These are phyloP conservation scores for Aurifilum marmelostoma DNA, from an alignment of 2,329 filamentous ascomycete species.

Conservation along the genomic window DNA sequence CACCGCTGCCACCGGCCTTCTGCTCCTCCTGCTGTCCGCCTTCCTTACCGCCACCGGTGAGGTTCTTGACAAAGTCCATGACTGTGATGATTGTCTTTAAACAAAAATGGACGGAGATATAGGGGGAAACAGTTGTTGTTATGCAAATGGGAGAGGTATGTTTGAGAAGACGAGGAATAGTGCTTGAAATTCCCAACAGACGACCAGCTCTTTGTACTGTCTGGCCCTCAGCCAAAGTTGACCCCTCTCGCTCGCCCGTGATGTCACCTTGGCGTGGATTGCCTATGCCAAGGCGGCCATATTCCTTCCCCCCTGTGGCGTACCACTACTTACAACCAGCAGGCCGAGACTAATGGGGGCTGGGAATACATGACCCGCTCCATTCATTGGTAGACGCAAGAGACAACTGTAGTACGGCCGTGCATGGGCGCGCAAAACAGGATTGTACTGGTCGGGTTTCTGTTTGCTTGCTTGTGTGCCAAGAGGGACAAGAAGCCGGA, in stretches of 20 bases:
- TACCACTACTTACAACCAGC: not conserved
- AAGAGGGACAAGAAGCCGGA: not conserved
- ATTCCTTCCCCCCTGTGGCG: not conserved
- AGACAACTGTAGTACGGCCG: not conserved
- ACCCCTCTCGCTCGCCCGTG: slow-evolving; percentile 13
- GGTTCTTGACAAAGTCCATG: slow-evolving; percentile 62
- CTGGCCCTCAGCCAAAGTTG: slow-evolving; percentile 2
- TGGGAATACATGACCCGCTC: not conserved
- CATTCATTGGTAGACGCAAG: not conserved
- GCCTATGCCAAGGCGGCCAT: not conserved
- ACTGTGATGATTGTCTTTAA: slow-evolving; percentile 27
- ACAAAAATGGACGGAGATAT: too few species aligned
- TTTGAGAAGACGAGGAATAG: not conserved
- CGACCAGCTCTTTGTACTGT: slow-evolving; percentile 9
- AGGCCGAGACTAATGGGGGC: not conserved
- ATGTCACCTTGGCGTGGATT: slow-evolving; percentile 22
- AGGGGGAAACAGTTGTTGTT: not conserved
- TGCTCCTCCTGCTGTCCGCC: slow-evolving; percentile 42
- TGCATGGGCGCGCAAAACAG: not conserved
- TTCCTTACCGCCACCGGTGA: slow-evolving; percentile 47
- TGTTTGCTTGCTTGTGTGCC: not conserved
- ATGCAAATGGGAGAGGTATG: not conserved
- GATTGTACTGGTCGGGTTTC: not conserved
- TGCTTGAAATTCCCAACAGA: not conserved
- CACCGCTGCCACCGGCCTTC: slow-evolving; percentile 51